Evolutionary conservation across 2,329 filamentous ascomycete species (phyloP).

Genomic region (Neofusicoccum laricinum): DNA sequence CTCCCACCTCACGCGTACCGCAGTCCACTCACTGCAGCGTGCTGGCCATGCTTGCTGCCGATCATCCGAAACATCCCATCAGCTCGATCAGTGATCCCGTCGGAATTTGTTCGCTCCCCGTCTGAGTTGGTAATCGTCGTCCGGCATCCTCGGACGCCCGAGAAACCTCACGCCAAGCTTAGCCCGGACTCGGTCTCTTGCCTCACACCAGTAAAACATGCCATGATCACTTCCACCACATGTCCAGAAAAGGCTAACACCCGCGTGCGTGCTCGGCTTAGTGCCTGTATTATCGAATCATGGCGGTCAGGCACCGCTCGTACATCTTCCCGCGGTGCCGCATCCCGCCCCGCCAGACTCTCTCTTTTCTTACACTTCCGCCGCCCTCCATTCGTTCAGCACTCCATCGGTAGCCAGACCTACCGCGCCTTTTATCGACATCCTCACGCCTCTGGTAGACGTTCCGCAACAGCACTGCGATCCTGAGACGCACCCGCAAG

Average conservation of each 20-base stretch:
- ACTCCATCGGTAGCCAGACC: background rate
- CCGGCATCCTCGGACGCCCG: slow-evolving; percentile 6
- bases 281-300: slow-evolving; percentile 13
- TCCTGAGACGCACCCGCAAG: background rate
- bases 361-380: background rate
- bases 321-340: slow-evolving; percentile 6
- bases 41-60: slow-evolving; percentile 11
- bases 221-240: background rate
- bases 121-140: background rate
- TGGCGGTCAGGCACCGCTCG: slow-evolving; percentile 18
- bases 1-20: background rate
- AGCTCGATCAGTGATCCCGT: background rate
- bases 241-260: slow-evolving; percentile 10
- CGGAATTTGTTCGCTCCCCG: background rate
- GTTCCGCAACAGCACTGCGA: background rate
- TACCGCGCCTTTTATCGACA: slow-evolving; percentile 12
- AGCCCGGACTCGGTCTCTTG: background rate
- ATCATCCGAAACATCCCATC: slow-evolving; percentile 11
- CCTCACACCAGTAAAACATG: slow-evolving; percentile 10
- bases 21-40: slow-evolving; percentile 1
- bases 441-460: slow-evolving; percentile 18
- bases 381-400: slow-evolving; percentile 5
- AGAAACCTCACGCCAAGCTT: slow-evolving; percentile 5
- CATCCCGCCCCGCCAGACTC: background rate
- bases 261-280: background rate